phyloP scores from a whole-genome alignment of 176 grass and related monocot genomes.

The Ampelocalamus luodianensis region DNA sequence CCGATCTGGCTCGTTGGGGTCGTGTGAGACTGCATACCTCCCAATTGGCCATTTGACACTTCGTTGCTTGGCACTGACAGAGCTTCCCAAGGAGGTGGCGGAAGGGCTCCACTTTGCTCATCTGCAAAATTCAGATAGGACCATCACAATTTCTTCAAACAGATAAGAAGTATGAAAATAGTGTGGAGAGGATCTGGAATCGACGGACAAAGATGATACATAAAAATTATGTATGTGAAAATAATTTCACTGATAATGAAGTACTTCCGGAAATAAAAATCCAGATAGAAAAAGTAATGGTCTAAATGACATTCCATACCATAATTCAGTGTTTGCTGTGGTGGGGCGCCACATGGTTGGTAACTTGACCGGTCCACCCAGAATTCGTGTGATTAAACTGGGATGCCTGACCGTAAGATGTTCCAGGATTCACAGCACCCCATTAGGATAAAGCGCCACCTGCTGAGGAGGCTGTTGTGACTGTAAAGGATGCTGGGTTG shows the following conservation, averaged over 20 bases:
- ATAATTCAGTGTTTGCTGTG: slow-evolving; percentile 58
- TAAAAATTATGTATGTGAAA: not conserved
- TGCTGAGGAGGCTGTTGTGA: slow-evolving; percentile 64
- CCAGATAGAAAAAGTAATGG: not conserved
- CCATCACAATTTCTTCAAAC: slow-evolving; percentile 37
- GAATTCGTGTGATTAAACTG: slow-evolving; percentile 66
- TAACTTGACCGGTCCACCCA: slow-evolving; percentile 70
- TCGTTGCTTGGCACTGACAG: slow-evolving; percentile 48
- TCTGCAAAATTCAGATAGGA: slow-evolving; percentile 57
- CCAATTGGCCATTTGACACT: slow-evolving; percentile 48
- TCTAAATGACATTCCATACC: slow-evolving; percentile 47
- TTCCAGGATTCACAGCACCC: slow-evolving; percentile 53
- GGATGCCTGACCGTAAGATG: slow-evolving; percentile 57
- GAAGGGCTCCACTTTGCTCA: slow-evolving; percentile 66
- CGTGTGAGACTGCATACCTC: slow-evolving; percentile 59
- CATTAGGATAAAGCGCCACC: slow-evolving; percentile 54
- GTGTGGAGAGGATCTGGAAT: slow-evolving; percentile 1
- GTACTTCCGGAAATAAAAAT: not conserved
- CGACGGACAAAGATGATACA: not conserved
- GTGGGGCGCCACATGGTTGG: slow-evolving; percentile 37
- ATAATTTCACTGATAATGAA: not conserved
- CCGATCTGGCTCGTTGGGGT: slow-evolving; percentile 45
- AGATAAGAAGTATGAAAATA: slow-evolving; percentile 1
- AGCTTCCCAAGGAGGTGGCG: slow-evolving; percentile 72
- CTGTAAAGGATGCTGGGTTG: slow-evolving; percentile 55